Percentiles rank a stretch among this genome's conserved stretches.
Conservation (phyloP, 768 basidiomycete genomes). For the Mycena maculata region DNA sequence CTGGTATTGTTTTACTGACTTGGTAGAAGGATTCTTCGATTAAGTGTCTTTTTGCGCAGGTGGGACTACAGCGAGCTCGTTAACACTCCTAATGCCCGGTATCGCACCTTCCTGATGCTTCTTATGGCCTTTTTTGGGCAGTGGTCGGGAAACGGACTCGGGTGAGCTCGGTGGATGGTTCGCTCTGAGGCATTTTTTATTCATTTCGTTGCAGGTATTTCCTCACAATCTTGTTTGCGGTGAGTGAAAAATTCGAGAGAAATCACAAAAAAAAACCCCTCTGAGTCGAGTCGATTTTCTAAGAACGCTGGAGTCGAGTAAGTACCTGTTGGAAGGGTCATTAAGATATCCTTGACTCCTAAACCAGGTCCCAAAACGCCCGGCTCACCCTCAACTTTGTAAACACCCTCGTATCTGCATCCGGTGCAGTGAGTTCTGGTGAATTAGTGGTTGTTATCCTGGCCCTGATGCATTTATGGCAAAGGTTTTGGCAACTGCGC, state of each 20-base stretch:
- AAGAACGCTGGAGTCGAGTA: conserved; percentile 39
- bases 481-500: conserved; percentile 20
- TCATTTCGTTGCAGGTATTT: conserved; percentile 34
- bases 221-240: conserved; percentile 39
- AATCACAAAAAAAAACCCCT: not conserved
- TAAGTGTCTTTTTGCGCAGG: conserved; percentile 18
- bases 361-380: conserved; percentile 35
- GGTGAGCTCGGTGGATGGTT: conserved; percentile 29
- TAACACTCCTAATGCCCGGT: conserved; percentile 46
- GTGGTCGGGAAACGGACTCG: conserved; percentile 31
- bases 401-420: conserved; percentile 39
- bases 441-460: not conserved
- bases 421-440: conserved; percentile 32
- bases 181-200: not conserved
- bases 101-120: conserved; percentile 48
- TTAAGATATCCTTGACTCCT: not conserved
- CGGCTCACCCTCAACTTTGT: conserved; percentile 42
- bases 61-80: conserved; percentile 52
- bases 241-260: not conserved
- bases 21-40: not conserved
- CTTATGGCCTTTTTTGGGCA: conserved; percentile 55
- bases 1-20: conserved; percentile 44
- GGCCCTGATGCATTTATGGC: not conserved
- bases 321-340: not conserved
- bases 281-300: not conserved